Evolutionary conservation across 1,139 yeast species (phyloP), one percentile per base, ranked within the genome.

Genomic region (Lodderomyces pseudojiufengensis): DNA sequence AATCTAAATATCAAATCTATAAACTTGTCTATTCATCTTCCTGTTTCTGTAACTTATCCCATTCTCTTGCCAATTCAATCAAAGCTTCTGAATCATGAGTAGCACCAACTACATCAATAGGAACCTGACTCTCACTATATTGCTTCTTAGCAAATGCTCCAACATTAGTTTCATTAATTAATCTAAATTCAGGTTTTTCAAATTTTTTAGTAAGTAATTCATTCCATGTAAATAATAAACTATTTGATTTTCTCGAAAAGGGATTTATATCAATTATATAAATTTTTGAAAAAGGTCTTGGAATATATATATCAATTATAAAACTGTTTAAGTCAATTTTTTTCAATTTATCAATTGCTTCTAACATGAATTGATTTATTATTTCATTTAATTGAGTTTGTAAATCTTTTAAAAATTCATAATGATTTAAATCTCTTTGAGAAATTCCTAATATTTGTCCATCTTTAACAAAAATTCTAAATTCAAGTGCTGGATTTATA

Each of bases 61-160:
- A 82, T 44, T 78, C 73, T 37, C 70, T 65, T 1, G 84, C 79
- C 42, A 84, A 61, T 39, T 82, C 87, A 14, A 73, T 76, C 75
- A 84, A 77, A 1, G 78, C 68, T 16, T 67, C 65, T 0, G 86
- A 70, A 50, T 84, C 79, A 44, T 77, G 54, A 21, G 86, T 70
- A 1, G 97, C 96, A 54, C 87, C 94, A 4, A 92, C 82, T 22
- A 94, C 78, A 49, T 92, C 99, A 36, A 76, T 68, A 0, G 99
- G 98, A 2, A 92, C 96, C 51, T 84, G 90, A 53, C 83, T 87
- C 51, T 90, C 95, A 3, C 95, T 78, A 53, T 85, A 92, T 38
- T 87, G 95, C 47, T 83, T 84, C 1, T 79, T 63, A 0, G 86
- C 82, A 61, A 88, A 86, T 23, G 92, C 67, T 1, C 85, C 83